Evolutionary conservation across 2,329 filamentous ascomycete genomes (phyloP).

Genomic region (Stagonosporopsis vannaccii): DNA sequence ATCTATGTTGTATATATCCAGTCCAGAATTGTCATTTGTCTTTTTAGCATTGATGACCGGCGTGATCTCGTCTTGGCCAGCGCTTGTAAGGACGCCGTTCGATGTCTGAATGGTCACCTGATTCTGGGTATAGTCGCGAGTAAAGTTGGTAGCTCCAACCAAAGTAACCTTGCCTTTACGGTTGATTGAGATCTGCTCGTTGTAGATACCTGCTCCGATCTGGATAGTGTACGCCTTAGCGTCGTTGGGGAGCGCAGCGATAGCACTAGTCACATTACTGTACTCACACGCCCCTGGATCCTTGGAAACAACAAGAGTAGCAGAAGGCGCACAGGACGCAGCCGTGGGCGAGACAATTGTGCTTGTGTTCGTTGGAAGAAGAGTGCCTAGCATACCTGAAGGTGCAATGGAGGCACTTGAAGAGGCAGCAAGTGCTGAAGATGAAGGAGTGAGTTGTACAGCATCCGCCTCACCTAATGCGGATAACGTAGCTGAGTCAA

Average conservation of each 20-base stretch:
- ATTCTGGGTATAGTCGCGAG: constrained; percentile 49
- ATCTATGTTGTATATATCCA: constrained; percentile 47
- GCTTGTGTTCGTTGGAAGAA: constrained; percentile 17
- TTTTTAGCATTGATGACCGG: constrained; percentile 57
- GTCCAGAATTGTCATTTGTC: constrained; percentile 29
- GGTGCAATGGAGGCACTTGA: constrained; percentile 6
- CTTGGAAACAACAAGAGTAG: constrained; percentile 45
- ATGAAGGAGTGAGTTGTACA: constrained; percentile 24
- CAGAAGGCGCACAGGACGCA: constrained; percentile 35
- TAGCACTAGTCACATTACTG: constrained; percentile 53
- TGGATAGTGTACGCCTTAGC: constrained; percentile 51
- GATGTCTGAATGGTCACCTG: constrained; percentile 50
- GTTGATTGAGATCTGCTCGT: constrained; percentile 52
- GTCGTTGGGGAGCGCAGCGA: constrained; percentile 54
- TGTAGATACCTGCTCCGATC: constrained; percentile 53
- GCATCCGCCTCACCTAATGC: constrained; percentile 44
- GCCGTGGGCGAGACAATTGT: constrained; percentile 9
- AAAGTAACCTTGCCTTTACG: constrained; percentile 55
- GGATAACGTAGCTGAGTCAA: constrained; percentile 47
- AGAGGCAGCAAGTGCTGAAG: constrained; percentile 20
- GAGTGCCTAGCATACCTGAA: constrained; percentile 20
- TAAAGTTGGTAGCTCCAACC: constrained; percentile 41
- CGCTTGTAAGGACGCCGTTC: constrained; percentile 52
- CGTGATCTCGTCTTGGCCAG: constrained; percentile 53
- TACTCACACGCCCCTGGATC: constrained; percentile 48